A percentile compares a stretch with the other conserved stretches of the same genome.
phyloP scores from a whole-genome alignment of 2,329 filamentous ascomycete species.

The Keithomyces neogunnii region DNA sequence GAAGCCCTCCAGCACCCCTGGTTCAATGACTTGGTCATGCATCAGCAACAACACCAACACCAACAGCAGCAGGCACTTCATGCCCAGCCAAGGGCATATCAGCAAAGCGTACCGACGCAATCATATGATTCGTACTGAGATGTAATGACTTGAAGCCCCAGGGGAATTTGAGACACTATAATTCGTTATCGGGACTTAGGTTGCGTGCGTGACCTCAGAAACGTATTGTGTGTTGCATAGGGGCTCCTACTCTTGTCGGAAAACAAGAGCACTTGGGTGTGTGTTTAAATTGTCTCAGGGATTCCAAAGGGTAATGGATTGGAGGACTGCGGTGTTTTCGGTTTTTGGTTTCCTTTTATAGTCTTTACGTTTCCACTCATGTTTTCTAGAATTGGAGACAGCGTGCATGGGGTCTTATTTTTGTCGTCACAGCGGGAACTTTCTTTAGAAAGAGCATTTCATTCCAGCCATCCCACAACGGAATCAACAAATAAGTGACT shows the following conservation, averaged over 20 bases:
- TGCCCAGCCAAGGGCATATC: slow-evolving; percentile 31
- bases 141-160: neutral
- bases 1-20: slow-evolving; percentile 86
- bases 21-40: slow-evolving; percentile 69
- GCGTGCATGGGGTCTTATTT: neutral
- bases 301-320: neutral
- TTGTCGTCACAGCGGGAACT: neutral
- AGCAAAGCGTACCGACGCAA: slow-evolving; percentile 30
- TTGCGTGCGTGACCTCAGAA: too few relatives aligned
- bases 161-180: neutral
- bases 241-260: neutral
- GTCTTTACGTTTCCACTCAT: too few relatives aligned
- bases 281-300: neutral
- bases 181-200: too few relatives aligned
- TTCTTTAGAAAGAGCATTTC: neutral
- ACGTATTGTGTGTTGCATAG: neutral
- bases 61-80: slow-evolving; percentile 27
- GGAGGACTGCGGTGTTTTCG: neutral
- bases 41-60: slow-evolving; percentile 38
- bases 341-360: neutral
- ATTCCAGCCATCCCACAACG: neutral
- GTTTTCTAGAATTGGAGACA: neutral
- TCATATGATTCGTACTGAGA: slow-evolving; percentile 27
- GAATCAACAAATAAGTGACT: neutral
- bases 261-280: neutral